Base-by-base conservation (phyloP, 2,329 filamentous ascomycete species). In the Hypoxylon sp. region DNA sequence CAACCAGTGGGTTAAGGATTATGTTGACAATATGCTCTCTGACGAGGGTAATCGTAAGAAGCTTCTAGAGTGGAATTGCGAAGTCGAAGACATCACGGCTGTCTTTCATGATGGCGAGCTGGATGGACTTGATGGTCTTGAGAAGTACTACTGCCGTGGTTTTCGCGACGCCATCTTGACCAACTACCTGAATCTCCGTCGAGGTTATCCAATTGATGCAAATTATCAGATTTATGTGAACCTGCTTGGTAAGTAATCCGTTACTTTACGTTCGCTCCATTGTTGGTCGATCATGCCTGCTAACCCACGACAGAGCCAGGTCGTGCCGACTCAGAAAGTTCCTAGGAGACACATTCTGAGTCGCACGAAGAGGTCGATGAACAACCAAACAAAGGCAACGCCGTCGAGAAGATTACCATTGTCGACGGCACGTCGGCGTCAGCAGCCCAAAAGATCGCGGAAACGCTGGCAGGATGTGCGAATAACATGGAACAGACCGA, bases 1-100 rank as follows among this genome's bases (percentile, higher is more conserved):
- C 12, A 34, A 51, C 5, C 53, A 59, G 0, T 46, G 64, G 34
- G 60, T 77, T 9, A 64, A 74, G 41, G 12, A 32, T n/a, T 69
- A 70, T 61, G 63, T 67, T 6, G 52, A 53, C 4, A 12, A 67
- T 2, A 25, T 71, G 6, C 59, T 75, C 11, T 45, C 11, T 29
- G 47, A 62, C 8, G 47, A 48, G 1, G 30, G 12, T 1, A 54
- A 61, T 11, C 69, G 61, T 5, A n/a, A 45, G 11, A 69, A 68
- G 39, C 70, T 76, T 3, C 41, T 47, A 14, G 27, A 23, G 0
- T 77, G 71, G 71, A 56, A 71, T 19, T 27, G 53, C 0, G 39
- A 58, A 2, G 51, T 67, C 2, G 9, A 16, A 1, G 65, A 73
- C 46, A 53, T 75, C 53, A 25, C 74, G 19, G 37, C 48, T 1